Conservation (phyloP, 139 green algal genomes). For the Mesotaenium endlicherianum region DNA sequence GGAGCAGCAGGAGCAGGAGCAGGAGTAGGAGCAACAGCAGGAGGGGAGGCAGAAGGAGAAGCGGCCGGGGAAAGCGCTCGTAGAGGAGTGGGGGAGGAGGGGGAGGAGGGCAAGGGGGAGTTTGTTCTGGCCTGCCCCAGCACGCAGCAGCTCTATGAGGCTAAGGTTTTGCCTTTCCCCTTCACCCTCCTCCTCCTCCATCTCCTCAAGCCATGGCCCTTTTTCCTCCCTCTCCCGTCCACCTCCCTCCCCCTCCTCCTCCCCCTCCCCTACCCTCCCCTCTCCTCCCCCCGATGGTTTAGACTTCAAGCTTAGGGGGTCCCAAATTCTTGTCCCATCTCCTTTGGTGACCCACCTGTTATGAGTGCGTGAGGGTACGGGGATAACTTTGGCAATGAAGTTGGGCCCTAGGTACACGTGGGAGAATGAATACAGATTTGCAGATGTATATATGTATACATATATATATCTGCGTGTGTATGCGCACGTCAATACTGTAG, state of each 20-base stretch:
- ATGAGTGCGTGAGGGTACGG: not conserved
- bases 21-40: not conserved
- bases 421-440: no score
- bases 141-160: not conserved
- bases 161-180: not conserved
- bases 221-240: not conserved
- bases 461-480: no score
- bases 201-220: not conserved
- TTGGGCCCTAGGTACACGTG: not conserved
- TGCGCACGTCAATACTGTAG: no score
- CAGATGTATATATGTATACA: no score
- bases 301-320: not conserved
- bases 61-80: not conserved
- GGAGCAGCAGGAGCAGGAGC: not conserved
- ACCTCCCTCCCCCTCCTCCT: not conserved
- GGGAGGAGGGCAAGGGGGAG: not conserved
- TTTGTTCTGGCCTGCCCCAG: not conserved
- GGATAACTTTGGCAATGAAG: not conserved
- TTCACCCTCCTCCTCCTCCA: not conserved
- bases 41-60: not conserved
- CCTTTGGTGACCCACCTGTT: not conserved
- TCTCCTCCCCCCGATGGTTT: not conserved
- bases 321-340: no score
- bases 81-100: not conserved
- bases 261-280: not conserved